phyloP scores from a whole-genome alignment of 1,139 yeast species.

The Zygotorulaspora mrakii region DNA sequence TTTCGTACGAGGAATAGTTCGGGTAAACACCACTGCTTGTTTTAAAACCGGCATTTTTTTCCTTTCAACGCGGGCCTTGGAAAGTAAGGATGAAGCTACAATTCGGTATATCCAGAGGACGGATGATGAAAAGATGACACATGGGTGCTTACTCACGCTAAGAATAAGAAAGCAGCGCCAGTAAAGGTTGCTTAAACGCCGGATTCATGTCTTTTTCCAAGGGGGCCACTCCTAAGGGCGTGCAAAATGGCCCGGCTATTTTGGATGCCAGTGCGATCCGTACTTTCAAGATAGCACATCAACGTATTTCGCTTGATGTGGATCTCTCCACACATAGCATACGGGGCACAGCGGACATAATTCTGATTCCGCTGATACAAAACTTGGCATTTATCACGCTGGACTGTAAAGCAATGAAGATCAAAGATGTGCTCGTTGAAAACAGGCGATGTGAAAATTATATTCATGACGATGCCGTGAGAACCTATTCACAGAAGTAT shows the following conservation, averaged over 20 bases:
- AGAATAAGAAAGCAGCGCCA: neutral
- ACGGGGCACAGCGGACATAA: conserved; percentile 78
- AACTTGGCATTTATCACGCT: conserved; percentile 56
- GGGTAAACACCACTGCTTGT: too few relatives aligned
- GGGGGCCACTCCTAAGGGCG: conserved; percentile 18
- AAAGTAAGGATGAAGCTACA: too few relatives aligned
- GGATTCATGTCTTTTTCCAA: conserved; percentile 17
- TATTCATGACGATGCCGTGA: conserved; percentile 47
- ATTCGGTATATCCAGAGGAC: too few relatives aligned
- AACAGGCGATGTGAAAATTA: conserved; percentile 55
- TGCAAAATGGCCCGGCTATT: conserved; percentile 12
- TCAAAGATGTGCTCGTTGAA: conserved; percentile 55
- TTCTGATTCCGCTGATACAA: conserved; percentile 67
- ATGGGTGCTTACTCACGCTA: too few relatives aligned
- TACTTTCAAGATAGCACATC: conserved; percentile 60
- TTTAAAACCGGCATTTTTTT: too few relatives aligned
- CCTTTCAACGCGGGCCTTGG: too few relatives aligned
- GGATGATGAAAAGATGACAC: too few relatives aligned
- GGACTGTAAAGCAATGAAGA: conserved; percentile 76
- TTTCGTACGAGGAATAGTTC: too few relatives aligned
- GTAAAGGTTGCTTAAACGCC: neutral
- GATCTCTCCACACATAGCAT: conserved; percentile 53
- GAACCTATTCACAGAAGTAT: conserved; percentile 26
- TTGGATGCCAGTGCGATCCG: conserved; percentile 19
- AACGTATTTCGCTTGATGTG: conserved; percentile 62